phyloP scores from a whole-genome alignment of 1,139 yeast species.

The Geotrichum restrictum region DNA sequence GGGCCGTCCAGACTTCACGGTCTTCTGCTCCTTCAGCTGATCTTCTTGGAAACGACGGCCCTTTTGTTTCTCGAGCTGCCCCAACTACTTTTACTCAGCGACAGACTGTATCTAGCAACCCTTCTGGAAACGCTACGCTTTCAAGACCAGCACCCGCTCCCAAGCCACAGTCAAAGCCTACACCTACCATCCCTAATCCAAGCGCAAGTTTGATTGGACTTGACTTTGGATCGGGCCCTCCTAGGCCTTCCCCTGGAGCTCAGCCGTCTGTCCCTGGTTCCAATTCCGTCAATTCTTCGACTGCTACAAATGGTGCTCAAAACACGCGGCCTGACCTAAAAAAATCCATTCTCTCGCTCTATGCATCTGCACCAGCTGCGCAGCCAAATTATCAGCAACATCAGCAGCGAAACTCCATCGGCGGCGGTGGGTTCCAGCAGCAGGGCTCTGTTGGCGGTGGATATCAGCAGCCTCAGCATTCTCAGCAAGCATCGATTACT shows the following conservation, averaged over 20 bases:
- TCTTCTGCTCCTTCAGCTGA: conserved; percentile 26
- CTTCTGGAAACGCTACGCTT: conserved; percentile 11
- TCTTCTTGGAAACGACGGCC: conserved; percentile 23
- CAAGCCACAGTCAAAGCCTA: conserved; percentile 3
- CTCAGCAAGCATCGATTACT: background rate
- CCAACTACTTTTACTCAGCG: conserved; percentile 17
- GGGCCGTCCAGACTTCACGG: too few relatives aligned
- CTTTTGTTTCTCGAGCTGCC: conserved; percentile 3
- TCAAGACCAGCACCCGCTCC: conserved; percentile 1
- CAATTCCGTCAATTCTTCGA: conserved; percentile 23
- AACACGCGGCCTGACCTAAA: conserved; percentile 69
- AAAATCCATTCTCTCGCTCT: conserved; percentile 82
- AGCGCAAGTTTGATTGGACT: conserved; percentile 17
- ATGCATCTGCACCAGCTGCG: conserved; percentile 55
- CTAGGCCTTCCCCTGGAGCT: conserved; percentile 18
- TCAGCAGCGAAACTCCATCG: background rate
- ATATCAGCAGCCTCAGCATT: background rate
- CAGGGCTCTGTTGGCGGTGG: conserved; percentile 6
- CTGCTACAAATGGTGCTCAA: conserved; percentile 26
- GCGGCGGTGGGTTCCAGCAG: conserved; percentile 5
- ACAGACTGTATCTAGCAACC: conserved; percentile 9
- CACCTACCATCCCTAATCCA: conserved; percentile 8
- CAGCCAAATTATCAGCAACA: conserved; percentile 7
- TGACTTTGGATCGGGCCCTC: conserved; percentile 22
- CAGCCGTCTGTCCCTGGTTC: conserved; percentile 27